These are phyloP conservation scores for Dovyalis caffra DNA, from an alignment of 345 rosid species.

Conservation along the genomic window DNA sequence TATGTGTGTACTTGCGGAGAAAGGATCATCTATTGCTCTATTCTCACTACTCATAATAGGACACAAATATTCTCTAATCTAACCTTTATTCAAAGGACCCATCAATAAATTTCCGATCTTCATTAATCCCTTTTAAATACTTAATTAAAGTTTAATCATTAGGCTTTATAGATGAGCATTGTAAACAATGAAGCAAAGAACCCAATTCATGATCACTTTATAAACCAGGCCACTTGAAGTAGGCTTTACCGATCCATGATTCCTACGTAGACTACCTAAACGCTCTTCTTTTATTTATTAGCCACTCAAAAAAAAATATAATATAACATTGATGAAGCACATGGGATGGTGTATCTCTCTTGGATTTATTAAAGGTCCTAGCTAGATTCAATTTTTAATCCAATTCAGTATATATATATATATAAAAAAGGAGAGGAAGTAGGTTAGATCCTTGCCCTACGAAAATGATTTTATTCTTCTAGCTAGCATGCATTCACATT, in stretches of 20 bases:
- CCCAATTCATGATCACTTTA: constrained; percentile 4
- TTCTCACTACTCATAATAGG: background rate
- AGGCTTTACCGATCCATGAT: constrained; percentile 34
- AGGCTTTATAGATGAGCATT: constrained; percentile 6
- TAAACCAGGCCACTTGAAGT: constrained; percentile 22
- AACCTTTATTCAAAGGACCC: constrained; percentile 10
- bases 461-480: constrained; percentile 29
- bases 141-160: background rate
- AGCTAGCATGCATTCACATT: constrained; percentile 11
- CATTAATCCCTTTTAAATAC: background rate
- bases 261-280: constrained; percentile 24
- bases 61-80: background rate
- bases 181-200: constrained; percentile 15
- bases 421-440: background rate
- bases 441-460: constrained; percentile 36
- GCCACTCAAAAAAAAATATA: background rate
- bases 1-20: constrained; percentile 4
- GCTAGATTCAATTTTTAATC: constrained; percentile 4
- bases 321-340: constrained; percentile 30
- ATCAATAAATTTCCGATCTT: background rate
- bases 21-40: constrained; percentile 7
- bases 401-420: too few relatives aligned
- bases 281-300: constrained; percentile 13
- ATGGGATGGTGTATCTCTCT: constrained; percentile 41
- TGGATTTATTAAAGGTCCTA: constrained; percentile 14